Evolutionary conservation across 75 land plant species (phyloP), one percentile per base, ranked within the genome.

Genomic region (Sequoiadendron giganteum): DNA sequence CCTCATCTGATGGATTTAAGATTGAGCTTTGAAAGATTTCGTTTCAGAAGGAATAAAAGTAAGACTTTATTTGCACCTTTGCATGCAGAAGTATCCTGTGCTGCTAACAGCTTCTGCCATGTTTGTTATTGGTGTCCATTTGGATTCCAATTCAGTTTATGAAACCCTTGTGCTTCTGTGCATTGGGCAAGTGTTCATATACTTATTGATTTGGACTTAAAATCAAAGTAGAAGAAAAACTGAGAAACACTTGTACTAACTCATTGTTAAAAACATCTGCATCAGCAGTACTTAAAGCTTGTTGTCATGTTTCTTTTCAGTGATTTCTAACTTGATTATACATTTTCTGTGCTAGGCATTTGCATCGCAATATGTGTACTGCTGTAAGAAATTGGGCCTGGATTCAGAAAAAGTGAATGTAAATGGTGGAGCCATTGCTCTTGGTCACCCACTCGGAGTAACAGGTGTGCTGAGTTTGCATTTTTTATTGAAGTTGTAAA

Each of bases 401-500:
- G 89, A 89, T 49, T 28, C 55, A 13, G 89, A 89, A 45, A 89
- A 89, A 52, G 89, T 89, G n/a, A 89, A 89, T 89, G 90, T 89
- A 43, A 89, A 89, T 87, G 90, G 90, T 32, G 90, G 90, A 58
- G 90, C 90, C 45, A 87, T 89, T 56, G 90, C 90, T 11, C 90
- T 89, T 25, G 90, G 90, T 65, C 90, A 89, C 30, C 90, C 90
- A 58, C 81, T 89, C 14, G 90, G 90, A 40, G 89, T 83, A 61
- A 89, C 90, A 43, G 90, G 90, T 87, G 87, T n/a, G 84, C 30
- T 45, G 45, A 81, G 42, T 39, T 16, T 39, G 43, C 81, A 78
- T 78, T 78, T 39, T 38, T 38, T 18, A 39, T 78, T 16, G 19
- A 5, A 18, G 43, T 19, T 39, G 45, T 40, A 25, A 79, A 79